Percentiles rank a stretch among this genome's conserved stretches.
Evolutionary conservation across 2,329 filamentous ascomycete genomes (phyloP).

Genomic region (Pseudogymnoascus destructans): DNA sequence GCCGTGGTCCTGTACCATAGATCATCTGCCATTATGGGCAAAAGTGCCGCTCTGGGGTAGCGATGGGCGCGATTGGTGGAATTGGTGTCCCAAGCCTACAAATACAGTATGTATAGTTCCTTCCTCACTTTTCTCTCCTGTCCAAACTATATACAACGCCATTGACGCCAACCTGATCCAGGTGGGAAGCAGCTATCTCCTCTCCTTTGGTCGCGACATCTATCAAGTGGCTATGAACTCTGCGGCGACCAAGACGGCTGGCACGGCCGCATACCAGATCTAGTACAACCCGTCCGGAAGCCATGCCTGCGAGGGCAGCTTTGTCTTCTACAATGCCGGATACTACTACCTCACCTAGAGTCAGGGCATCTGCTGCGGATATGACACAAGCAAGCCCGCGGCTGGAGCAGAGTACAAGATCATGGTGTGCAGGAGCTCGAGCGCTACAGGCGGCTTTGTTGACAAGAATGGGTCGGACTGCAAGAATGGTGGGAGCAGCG

Average conservation of each 20-base stretch:
- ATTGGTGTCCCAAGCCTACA: background rate
- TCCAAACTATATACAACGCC: constrained; percentile 33
- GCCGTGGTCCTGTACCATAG: background rate
- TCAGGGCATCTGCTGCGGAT: constrained; percentile 47
- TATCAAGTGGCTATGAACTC: constrained; percentile 42
- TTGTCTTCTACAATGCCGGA: constrained; percentile 38
- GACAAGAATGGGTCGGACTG: constrained; percentile 43
- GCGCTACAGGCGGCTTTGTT: constrained; percentile 39
- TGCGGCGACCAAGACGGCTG: constrained; percentile 23
- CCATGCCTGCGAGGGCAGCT: constrained; percentile 44
- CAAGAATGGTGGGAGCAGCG: constrained; percentile 43
- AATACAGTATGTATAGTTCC: background rate
- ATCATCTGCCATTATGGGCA: background rate
- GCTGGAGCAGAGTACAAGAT: constrained; percentile 52
- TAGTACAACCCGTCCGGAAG: constrained; percentile 38
- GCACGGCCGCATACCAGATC: constrained; percentile 32
- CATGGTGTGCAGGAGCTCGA: constrained; percentile 46
- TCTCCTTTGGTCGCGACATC: constrained; percentile 52
- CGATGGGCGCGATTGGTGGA: background rate
- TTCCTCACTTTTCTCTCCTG: background rate
- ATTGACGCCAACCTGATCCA: constrained; percentile 45
- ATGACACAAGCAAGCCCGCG: constrained; percentile 37
- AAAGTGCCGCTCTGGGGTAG: background rate
- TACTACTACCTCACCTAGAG: constrained; percentile 56
- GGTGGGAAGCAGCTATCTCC: constrained; percentile 31